Evolutionary conservation across 2,329 filamentous ascomycete species (phyloP), one percentile per base, ranked within the genome.

Genomic region (Aspergillus pseudoglaucus): DNA sequence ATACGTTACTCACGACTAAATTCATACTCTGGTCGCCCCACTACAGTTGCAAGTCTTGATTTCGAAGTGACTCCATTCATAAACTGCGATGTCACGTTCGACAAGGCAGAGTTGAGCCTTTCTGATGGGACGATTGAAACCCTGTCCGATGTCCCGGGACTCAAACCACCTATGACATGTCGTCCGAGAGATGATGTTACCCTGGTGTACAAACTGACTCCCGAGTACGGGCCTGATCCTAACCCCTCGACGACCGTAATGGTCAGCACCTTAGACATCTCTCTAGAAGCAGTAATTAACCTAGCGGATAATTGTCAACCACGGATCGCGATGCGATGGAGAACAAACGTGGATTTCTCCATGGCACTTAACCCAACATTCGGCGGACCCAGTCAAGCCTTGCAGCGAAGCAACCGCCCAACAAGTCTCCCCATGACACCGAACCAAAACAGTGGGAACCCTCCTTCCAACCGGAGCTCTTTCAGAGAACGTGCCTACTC

Each of bases 151-250:
- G 58, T 57, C 3, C 57, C 63, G 3, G 65, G 68, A 14, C 59
- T 70, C 14, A 49, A 53, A 9, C 61, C 66, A 6, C 67, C 72
- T 0, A 63, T 74, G 14, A 57, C 62, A 9, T 74, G 75, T 55
- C 73, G 71, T 12, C 75, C 78, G 10, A 73, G 77, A 48, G 79
- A 83, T 48, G 76, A 81, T 55, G 61, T 79, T n/a, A 78, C 78
- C 0, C 66, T 81, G 44, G 63, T 82, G 17, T 83, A 81, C 60
- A 78, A 75, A 55, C 66, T 79, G 23, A 69, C 65, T 1, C 71
- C 71, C 8, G 62, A 65, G 35, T 63, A 67, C 40, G 64, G 62
- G 2, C 55, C 63, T 2, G 66, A 69, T 46, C 57, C 62, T 14
- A 67, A 63, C 47, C 59, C 61, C 10, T 63, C 69, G 8, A 68